Percentiles rank a stretch among this genome's conserved stretches.
Evolutionary conservation across 2,329 filamentous ascomycete genomes (phyloP).

Genomic region (Endoconidiophora polonica): DNA sequence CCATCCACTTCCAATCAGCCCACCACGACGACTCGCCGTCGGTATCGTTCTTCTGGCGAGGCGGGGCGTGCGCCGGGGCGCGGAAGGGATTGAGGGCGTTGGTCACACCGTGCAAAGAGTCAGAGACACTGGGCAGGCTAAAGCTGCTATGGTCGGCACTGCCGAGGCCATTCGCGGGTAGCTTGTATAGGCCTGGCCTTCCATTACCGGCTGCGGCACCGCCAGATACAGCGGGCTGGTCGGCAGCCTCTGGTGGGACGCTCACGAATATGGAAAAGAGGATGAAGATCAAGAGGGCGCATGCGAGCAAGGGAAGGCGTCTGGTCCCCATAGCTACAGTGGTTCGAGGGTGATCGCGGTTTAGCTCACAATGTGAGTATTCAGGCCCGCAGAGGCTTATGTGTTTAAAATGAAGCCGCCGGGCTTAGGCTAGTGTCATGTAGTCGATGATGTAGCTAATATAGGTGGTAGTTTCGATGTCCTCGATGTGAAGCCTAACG

Average conservation of each 20-base stretch:
- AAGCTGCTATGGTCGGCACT: constrained; percentile 27
- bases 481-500: no score
- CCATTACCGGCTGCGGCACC: no score
- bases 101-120: constrained; percentile 24
- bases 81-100: constrained; percentile 49
- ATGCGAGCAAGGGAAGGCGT: constrained; percentile 35
- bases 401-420: no score
- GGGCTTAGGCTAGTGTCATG: no score
- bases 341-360: constrained; percentile 17
- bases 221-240: not conserved
- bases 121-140: constrained; percentile 31
- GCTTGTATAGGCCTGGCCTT: no score
- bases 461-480: no score
- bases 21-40: constrained; percentile 71
- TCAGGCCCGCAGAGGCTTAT: no score
- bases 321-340: constrained; percentile 29
- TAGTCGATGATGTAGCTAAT: no score
- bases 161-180: no score
- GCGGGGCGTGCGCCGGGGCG: constrained; percentile 52
- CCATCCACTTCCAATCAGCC: constrained; percentile 73
- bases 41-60: constrained; percentile 61
- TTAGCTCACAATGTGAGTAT: no score
- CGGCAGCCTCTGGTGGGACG: constrained; percentile 1
- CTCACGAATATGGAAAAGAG: constrained; percentile 36
- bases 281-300: constrained; percentile 34